phyloP scores from a whole-genome alignment of 1,139 yeast species.

The Saccharomyces uvarum region DNA sequence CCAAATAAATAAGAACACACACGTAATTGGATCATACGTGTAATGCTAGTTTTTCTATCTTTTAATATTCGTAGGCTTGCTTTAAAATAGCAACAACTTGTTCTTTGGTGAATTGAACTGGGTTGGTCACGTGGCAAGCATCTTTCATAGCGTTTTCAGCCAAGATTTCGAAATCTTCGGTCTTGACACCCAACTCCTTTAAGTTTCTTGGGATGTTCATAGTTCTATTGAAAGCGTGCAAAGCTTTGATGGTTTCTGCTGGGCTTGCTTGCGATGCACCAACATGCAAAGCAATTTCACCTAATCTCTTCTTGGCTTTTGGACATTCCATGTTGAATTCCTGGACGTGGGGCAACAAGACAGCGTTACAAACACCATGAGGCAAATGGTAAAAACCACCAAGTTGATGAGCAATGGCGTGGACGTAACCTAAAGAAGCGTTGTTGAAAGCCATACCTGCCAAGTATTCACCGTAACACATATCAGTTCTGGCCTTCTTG shows the following conservation, averaged over 20 bases:
- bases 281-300: conserved; percentile 15
- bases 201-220: conserved; percentile 17
- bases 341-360: conserved; percentile 19
- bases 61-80: conserved; percentile 15
- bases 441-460: conserved; percentile 24
- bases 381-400: conserved; percentile 21
- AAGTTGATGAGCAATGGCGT: conserved; percentile 20
- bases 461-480: conserved; percentile 20
- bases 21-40: not conserved
- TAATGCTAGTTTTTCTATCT: not conserved
- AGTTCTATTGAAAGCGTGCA: conserved; percentile 11
- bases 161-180: conserved; percentile 15
- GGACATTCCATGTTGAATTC: conserved; percentile 10
- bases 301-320: conserved; percentile 12
- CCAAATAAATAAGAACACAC: not conserved
- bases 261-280: conserved; percentile 12
- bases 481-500: conserved; percentile 17
- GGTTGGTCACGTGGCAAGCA: conserved; percentile 18
- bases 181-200: conserved; percentile 18
- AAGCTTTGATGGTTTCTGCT: conserved; percentile 11
- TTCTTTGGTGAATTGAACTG: conserved; percentile 18
- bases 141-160: conserved; percentile 20
- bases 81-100: conserved; percentile 17
- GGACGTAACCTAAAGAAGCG: conserved; percentile 20
- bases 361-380: conserved; percentile 21